These are phyloP conservation scores for Starmerella asiatica DNA, from an alignment of 805 yeast species.

Conservation along the genomic window DNA sequence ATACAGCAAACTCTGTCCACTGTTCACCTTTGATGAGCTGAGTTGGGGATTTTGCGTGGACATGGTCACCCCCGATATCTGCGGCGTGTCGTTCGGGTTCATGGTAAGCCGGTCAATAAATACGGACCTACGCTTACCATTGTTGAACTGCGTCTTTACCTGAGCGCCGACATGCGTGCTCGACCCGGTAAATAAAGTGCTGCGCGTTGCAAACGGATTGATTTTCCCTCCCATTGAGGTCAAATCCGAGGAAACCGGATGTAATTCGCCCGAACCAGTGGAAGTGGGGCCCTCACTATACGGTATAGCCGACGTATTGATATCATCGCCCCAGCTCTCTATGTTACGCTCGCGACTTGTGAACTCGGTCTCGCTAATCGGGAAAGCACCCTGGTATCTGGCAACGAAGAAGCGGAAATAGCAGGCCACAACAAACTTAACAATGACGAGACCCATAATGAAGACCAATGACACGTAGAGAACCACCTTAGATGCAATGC, in stretches of 20 bases:
- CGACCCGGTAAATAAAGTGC: not conserved
- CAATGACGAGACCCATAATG: conserved; percentile 64
- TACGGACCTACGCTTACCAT: conserved; percentile 14
- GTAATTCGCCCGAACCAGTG: conserved; percentile 12
- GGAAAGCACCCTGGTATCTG: conserved; percentile 65
- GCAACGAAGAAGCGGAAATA: conserved; percentile 79
- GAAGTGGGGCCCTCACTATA: conserved; percentile 34
- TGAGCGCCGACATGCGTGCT: conserved; percentile 2
- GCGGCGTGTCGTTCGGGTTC: conserved; percentile 6
- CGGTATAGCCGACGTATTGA: conserved; percentile 27
- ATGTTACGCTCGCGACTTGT: conserved; percentile 49
- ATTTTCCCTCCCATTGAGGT: not conserved
- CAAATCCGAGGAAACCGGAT: not conserved
- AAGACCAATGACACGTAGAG: conserved; percentile 69
- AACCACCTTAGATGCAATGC: conserved; percentile 80
- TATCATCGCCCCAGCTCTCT: conserved; percentile 76
- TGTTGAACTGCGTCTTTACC: not conserved
- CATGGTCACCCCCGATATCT: conserved; percentile 24
- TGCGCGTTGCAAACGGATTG: not conserved
- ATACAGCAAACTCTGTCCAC: conserved; percentile 25
- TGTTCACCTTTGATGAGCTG: conserved; percentile 24
- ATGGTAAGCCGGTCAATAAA: conserved; percentile 17
- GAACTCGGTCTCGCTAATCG: conserved; percentile 44
- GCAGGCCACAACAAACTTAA: conserved; percentile 73
- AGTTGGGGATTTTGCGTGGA: conserved; percentile 24